Evolutionary conservation across 495 filamentous ascomycete species (phyloP).

Genomic region (Penicillium canescens): DNA sequence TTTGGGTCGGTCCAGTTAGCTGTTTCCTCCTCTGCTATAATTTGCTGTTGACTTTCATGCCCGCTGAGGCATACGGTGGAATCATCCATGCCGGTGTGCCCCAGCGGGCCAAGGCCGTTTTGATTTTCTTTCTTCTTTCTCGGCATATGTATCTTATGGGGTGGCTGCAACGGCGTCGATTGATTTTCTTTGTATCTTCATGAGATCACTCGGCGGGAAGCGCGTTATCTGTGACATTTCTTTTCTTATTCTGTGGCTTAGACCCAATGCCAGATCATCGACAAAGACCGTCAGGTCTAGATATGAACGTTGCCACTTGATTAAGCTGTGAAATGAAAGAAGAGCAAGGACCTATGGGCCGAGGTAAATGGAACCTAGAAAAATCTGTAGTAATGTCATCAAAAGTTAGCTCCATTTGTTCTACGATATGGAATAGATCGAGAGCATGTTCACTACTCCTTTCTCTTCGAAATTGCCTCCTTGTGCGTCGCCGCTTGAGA

Average conservation of each 20-base stretch:
- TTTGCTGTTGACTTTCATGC: constrained; percentile 7
- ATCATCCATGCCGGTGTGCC: background rate
- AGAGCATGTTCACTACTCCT: too few relatives aligned
- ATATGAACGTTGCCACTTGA: background rate
- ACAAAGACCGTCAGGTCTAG: background rate
- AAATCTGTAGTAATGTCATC: too few relatives aligned
- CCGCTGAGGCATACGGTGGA: constrained; percentile 4
- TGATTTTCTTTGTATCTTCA: constrained; percentile 17
- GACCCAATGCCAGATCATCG: constrained; percentile 18
- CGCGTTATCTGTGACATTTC: constrained; percentile 12
- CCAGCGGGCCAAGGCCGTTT: background rate
- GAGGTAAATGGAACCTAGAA: too few relatives aligned
- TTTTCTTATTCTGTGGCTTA: constrained; percentile 9
- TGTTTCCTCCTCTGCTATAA: constrained; percentile 9
- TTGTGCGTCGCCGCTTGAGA: too few relatives aligned
- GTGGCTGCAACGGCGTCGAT: constrained; percentile 28
- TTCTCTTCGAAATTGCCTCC: too few relatives aligned
- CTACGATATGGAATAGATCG: too few relatives aligned
- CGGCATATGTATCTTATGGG: constrained; percentile 31
- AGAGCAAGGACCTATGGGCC: too few relatives aligned
- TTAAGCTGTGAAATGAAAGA: too few relatives aligned
- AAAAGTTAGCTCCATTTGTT: too few relatives aligned
- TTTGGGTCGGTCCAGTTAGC: constrained; percentile 11
- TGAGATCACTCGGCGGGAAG: constrained; percentile 17
- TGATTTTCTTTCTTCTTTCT: constrained; percentile 13